phyloP scores from a whole-genome alignment of 1,284 basidiomycete species.

The Chiua sp. region DNA sequence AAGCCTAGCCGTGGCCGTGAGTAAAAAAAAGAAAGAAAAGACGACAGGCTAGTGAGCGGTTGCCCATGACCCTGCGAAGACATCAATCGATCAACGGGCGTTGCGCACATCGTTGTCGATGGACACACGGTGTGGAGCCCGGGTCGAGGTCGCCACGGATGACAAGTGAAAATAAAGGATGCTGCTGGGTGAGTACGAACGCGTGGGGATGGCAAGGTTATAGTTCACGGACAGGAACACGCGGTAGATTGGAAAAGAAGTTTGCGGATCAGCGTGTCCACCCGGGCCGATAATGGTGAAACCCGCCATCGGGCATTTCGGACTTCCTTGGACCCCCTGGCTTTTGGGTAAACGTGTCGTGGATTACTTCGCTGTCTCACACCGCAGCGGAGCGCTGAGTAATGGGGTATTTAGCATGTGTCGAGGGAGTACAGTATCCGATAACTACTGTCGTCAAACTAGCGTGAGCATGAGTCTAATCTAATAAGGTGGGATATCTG shows the following conservation, averaged over 20 bases:
- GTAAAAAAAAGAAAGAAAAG: no score
- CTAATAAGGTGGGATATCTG: slow-evolving; percentile 7
- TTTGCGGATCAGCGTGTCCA: not conserved
- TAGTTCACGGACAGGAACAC: not conserved
- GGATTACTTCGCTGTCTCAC: not conserved
- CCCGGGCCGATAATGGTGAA: not conserved
- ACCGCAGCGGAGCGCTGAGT: not conserved
- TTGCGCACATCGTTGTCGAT: no score
- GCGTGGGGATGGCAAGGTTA: no score
- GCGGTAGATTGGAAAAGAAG: no score
- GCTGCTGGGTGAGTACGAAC: no score
- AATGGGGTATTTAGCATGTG: not conserved
- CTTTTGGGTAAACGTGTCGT: not conserved
- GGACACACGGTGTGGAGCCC: not conserved
- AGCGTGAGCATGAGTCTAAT: slow-evolving; percentile 11
- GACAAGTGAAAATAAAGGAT: not conserved
- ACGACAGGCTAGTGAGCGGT: not conserved
- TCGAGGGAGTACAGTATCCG: slow-evolving; percentile 5
- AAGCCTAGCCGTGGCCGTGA: not conserved
- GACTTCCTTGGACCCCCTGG: not conserved
- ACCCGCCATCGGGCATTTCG: not conserved
- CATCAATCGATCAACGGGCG: not conserved
- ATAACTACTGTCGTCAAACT: not conserved
- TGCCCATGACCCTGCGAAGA: not conserved
- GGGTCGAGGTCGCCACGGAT: no score